Base-by-base conservation (phyloP, 768 basidiomycete genomes). In the Podaxis sp. region DNA sequence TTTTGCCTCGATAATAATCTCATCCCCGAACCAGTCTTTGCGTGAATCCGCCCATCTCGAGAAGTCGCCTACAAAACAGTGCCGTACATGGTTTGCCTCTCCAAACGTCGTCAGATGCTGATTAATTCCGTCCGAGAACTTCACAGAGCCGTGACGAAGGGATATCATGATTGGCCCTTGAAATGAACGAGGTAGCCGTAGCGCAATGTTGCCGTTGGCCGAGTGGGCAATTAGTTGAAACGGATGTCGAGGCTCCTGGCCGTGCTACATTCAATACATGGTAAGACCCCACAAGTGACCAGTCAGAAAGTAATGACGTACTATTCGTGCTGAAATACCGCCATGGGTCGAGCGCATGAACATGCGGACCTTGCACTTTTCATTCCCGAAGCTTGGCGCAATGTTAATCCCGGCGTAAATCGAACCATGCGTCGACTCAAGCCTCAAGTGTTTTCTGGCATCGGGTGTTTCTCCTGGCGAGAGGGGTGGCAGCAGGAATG, bases 61-160 rank as follows among this genome's bases (percentile, higher is more conserved):
- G 40, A 77, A 73, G 43, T 79, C 77, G 12, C 80, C 80, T n/a
- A 81, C 66, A 65, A 81, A 80, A 63, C 75, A 76, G n/a, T 72
- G 72, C 25, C 69, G 70, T 17, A 70, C 74, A 22, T 65, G 43
- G 24, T 75, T 69, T 3, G 68, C 70, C 52, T 77, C 77, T 17
- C 70, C 70, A 59, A 78, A 74, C 0, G 69, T 73, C 8, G 73
- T 77, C 43, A 76, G 66, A 22, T 68, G 60, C 47, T 64, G 57
- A 38, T 65, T 63, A 38, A 81, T 63, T 6, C 65, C 70, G 53
- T 74, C 71, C 2, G 78, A 78, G 66, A 77, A 70, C 50, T 70
- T 73, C 24, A 72, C 66, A 22, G 70, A 66, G 11, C 78, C 76
- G 53, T 75, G 70, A n/a, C 65, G 66, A 40, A 75, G 69, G 40